phyloP scores from a whole-genome alignment of 345 rosid species.

The Populus nigra region DNA sequence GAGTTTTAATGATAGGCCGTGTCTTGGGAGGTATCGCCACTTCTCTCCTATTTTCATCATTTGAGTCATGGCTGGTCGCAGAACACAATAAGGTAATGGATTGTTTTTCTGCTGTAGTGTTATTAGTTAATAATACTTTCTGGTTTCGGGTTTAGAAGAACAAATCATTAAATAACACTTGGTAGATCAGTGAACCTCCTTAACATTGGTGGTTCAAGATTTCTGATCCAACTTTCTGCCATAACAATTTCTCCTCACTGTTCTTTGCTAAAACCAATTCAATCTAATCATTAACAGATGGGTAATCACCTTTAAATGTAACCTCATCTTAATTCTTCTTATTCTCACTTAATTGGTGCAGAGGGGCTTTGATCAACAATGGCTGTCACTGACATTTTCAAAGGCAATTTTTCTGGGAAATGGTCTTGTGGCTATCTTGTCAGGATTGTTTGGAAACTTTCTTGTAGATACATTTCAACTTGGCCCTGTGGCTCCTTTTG shows the following conservation, averaged over 20 bases:
- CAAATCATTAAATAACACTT: not conserved
- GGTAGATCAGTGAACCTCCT: not conserved
- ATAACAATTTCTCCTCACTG: not conserved
- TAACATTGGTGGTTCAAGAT: not conserved
- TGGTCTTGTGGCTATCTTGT: slow-evolving; percentile 58
- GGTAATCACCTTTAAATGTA: not conserved
- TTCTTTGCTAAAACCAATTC: not conserved
- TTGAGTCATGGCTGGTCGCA: slow-evolving; percentile 98
- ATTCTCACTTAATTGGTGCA: slow-evolving; percentile 5
- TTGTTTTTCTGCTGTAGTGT: slow-evolving; percentile 24
- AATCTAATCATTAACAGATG: not conserved
- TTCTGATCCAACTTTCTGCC: not conserved
- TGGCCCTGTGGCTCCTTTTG: slow-evolving; percentile 73
- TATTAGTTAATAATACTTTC: slow-evolving; percentile 20
- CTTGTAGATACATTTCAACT: slow-evolving; percentile 56
- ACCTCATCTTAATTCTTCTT: not conserved
- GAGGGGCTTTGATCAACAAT: slow-evolving; percentile 71
- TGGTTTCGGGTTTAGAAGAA: slow-evolving; percentile 13
- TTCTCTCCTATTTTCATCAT: slow-evolving; percentile 64
- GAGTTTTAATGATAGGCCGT: slow-evolving; percentile 87
- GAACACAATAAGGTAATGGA: slow-evolving; percentile 81
- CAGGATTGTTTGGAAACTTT: slow-evolving; percentile 60
- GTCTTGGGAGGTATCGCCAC: slow-evolving; percentile 40
- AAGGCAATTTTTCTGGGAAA: slow-evolving; percentile 75
- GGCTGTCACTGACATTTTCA: slow-evolving; percentile 71